Conservation (phyloP, 305 asterid genomes). For the Fraxinus nigra region DNA sequence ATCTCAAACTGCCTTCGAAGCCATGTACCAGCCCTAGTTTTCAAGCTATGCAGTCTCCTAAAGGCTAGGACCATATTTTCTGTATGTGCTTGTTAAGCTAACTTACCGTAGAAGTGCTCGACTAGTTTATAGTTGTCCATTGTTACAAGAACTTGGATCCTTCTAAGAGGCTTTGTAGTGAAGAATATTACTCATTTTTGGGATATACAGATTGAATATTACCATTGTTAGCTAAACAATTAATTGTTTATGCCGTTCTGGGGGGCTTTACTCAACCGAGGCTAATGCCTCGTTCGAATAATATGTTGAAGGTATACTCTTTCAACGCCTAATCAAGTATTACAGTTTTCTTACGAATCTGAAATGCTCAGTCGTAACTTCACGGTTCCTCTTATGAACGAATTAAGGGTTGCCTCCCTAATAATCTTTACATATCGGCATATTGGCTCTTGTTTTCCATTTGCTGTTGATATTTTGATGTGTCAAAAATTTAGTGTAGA, state of each 20-base stretch:
- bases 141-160: neutral
- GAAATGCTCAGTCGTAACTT: too few species aligned
- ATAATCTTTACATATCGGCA: neutral
- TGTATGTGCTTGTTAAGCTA: neutral
- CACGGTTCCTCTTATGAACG: too few species aligned
- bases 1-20: conserved; percentile 37
- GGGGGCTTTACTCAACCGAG: neutral
- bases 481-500: neutral
- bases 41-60: conserved; percentile 52
- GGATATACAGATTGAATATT: neutral
- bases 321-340: too few species aligned
- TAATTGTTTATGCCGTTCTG: neutral
- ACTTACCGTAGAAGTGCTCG: neutral
- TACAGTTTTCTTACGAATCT: too few species aligned
- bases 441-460: neutral
- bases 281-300: neutral
- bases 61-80: conserved; percentile 22
- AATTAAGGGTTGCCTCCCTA: neutral
- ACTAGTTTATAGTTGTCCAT: neutral
- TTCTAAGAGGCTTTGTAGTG: neutral
- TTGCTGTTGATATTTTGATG: neutral
- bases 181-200: neutral
- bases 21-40: conserved; percentile 36
- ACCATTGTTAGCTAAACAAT: neutral
- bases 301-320: neutral